A percentile compares a stretch with the other conserved stretches of the same genome.
Evolutionary conservation across 164 flowering plant genomes (phyloP).

Genomic region (Berberis thunbergii): DNA sequence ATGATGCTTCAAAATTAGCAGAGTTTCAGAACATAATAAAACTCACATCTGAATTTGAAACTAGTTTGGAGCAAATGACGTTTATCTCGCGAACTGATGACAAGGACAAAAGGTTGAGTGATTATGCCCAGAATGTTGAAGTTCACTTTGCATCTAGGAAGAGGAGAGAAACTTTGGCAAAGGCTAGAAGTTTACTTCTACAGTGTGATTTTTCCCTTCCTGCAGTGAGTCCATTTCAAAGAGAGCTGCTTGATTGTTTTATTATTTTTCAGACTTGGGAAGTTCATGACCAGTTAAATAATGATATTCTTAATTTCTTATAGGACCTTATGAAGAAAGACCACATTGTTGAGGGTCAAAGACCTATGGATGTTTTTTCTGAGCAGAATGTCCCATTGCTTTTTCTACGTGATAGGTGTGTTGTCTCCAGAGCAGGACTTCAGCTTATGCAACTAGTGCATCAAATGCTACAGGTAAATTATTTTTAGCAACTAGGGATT

Average conservation of each 20-base stretch:
- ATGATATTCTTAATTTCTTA: conserved; percentile 1
- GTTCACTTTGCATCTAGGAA: conserved; percentile 89
- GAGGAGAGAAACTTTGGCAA: conserved; percentile 70
- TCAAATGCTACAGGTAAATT: conserved; percentile 58
- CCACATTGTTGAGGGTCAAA: conserved; percentile 13
- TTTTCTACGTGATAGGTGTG: conserved; percentile 58
- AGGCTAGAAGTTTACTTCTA: conserved; percentile 68
- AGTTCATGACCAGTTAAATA: background rate
- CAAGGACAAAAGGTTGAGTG: conserved; percentile 53
- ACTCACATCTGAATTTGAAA: conserved; percentile 60
- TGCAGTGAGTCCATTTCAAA: conserved; percentile 37
- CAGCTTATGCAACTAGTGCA: conserved; percentile 77
- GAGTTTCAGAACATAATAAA: conserved; percentile 69
- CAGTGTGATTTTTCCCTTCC: conserved; percentile 60
- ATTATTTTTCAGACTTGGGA: conserved; percentile 6
- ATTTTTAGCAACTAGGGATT: background rate
- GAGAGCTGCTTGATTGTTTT: background rate
- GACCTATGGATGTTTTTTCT: conserved; percentile 16
- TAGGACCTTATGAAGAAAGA: conserved; percentile 33
- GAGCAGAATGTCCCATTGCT: conserved; percentile 49
- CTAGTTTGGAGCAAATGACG: conserved; percentile 46
- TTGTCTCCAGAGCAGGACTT: conserved; percentile 70
- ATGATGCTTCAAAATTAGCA: conserved; percentile 79
- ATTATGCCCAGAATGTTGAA: conserved; percentile 80
- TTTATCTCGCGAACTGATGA: conserved; percentile 65